Evolutionary conservation across 257 asterid genomes (phyloP), one percentile per base, ranked within the genome.

Genomic region (Solanum okadae): DNA sequence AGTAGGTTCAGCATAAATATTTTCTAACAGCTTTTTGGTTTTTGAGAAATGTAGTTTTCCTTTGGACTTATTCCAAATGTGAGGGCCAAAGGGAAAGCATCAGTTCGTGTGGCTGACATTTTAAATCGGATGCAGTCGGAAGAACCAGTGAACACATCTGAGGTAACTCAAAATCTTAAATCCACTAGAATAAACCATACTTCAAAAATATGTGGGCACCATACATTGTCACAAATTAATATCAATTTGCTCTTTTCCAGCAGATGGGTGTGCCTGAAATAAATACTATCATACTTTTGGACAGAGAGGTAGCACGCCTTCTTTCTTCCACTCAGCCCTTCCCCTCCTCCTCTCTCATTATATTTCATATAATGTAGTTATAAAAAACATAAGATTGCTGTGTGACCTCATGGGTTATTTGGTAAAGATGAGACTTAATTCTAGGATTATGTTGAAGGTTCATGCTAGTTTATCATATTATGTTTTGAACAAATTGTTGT

Each of bases 41-140:
- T 34, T 76, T 89, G 90, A 81, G 78, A 71, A 85, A 56, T 94
- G 94, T 79, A 97, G 99, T 94, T 93, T 88, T 91, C 98, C 87
- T 94, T 93, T 88, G 99, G 99, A 88, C 94, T 94, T 81, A 95
- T 97, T 88, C 99, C 98, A 22, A 97, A 97, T 94, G 91, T 97
- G 88, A 96, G 99, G 92, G 98, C 99, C 89, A 94, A 96, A 94
- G 99, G 99, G 59, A 97, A 92, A 91, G 98, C 94, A 75, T 94
- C 99, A 83, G 92, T 92, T 83, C 95, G 96, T 31, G 95, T 97
- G 91, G 98, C 98, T 84, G 99, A 96, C 90, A 95, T 97, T 90
- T 88, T 97, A 91, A 93, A 90, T 88, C 95, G 96, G 89, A 94
- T 97, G 98, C 99, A 96, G 93, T 91, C 90, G 86, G 98, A 97